Conservation (phyloP, 1,139 yeast species). For the Nadsonia commutata region DNA sequence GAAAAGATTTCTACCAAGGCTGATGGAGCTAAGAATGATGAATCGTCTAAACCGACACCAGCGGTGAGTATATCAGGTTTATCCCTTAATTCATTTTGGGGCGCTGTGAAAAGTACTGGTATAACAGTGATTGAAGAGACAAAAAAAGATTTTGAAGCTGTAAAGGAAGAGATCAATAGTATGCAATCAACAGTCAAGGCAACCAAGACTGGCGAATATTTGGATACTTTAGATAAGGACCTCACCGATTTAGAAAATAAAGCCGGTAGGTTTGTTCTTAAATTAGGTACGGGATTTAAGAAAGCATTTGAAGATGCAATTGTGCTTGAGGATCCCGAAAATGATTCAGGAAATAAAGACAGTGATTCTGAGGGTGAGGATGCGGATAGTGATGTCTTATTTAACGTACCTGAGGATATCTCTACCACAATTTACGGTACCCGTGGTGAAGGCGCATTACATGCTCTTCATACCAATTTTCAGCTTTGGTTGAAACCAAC, state of each 20-base stretch:
- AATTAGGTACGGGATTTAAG: not conserved
- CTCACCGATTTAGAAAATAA: conserved; percentile 18
- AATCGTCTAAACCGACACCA: not conserved
- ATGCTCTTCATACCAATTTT: conserved; percentile 33
- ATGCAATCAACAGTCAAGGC: not conserved
- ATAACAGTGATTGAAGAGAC: conserved; percentile 19
- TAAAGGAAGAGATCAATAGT: conserved; percentile 13
- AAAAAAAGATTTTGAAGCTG: conserved; percentile 18
- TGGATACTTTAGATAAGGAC: conserved; percentile 35
- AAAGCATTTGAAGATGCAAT: conserved; percentile 22
- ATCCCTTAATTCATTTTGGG: not conserved
- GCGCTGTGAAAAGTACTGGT: not conserved
- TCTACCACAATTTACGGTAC: conserved; percentile 28
- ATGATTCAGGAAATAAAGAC: not conserved
- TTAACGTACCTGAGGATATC: conserved; percentile 28
- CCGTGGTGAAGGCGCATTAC: conserved; percentile 43
- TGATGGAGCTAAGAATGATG: not conserved
- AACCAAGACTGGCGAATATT: conserved; percentile 31
- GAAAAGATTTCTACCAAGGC: conserved; percentile 25
- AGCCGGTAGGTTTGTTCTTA: not conserved
- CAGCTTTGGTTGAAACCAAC: conserved; percentile 25
- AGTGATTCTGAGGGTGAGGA: conserved; percentile 20
- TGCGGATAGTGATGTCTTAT: conserved; percentile 27
- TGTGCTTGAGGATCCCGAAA: conserved; percentile 1
- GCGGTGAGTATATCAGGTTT: not conserved